Conservation (phyloP, 2,329 filamentous ascomycete genomes). For the Rutstroemia sp. region DNA sequence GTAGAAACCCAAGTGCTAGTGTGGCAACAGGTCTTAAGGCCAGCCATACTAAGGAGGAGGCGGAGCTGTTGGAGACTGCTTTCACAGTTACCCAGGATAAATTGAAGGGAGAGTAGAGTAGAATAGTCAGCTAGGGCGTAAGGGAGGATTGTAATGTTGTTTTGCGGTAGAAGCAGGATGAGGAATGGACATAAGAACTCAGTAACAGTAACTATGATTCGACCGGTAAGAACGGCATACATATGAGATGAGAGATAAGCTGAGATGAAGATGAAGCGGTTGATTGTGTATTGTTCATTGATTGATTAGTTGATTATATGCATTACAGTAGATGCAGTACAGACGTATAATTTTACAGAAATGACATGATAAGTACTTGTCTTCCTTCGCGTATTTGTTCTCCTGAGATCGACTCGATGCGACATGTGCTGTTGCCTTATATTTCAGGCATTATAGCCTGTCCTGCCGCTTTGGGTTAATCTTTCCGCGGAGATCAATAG, state of each 20-base stretch:
- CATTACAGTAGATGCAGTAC: too few species aligned
- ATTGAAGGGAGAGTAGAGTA: constrained; percentile 47
- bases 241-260: background rate
- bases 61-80: constrained; percentile 65
- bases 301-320: too few species aligned
- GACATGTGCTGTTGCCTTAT: too few species aligned
- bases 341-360: too few species aligned
- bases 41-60: constrained; percentile 85
- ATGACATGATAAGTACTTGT: too few species aligned
- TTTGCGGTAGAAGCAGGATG: background rate
- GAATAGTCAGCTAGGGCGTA: background rate
- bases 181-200: background rate
- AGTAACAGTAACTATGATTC: background rate
- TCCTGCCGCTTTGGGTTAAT: too few species aligned
- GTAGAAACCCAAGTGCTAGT: constrained; percentile 84
- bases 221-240: too few species aligned
- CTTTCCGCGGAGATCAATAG: too few species aligned
- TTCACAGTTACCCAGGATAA: constrained; percentile 61
- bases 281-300: too few species aligned
- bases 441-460: too few species aligned
- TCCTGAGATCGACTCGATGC: too few species aligned
- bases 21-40: constrained; percentile 91
- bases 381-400: too few species aligned
- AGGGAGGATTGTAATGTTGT: constrained; percentile 1
- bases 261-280: background rate